phyloP scores from a whole-genome alignment of 768 basidiomycete genomes.

The Ephemerocybe angulata region DNA sequence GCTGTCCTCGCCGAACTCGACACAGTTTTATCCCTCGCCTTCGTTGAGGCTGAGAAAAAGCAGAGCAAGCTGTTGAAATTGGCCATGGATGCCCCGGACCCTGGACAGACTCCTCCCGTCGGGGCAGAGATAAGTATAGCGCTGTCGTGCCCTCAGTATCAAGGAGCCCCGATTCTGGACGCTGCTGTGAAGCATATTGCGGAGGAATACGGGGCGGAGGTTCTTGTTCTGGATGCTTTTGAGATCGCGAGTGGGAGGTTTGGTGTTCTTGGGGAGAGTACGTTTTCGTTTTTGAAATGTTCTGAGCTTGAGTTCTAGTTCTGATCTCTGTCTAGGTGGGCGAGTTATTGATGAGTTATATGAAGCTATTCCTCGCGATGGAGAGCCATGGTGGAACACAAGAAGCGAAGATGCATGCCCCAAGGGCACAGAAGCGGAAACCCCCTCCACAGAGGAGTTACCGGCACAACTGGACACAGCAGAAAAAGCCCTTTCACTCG shows the following conservation, averaged over 20 bases:
- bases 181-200: slow-evolving; percentile 8
- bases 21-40: not conserved
- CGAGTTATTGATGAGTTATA: not conserved
- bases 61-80: not conserved
- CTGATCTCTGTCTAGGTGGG: not conserved
- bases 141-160: slow-evolving; percentile 3
- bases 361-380: not conserved
- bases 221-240: slow-evolving; percentile 15
- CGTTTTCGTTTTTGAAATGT: not conserved
- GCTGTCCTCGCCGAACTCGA: not conserved
- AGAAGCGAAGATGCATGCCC: no score
- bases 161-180: slow-evolving; percentile 11
- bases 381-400: no score
- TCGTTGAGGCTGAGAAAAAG: not conserved
- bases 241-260: slow-evolving; percentile 13
- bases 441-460: no score
- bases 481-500: no score
- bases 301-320: not conserved
- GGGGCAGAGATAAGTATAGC: not conserved
- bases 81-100: no score
- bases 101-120: not conserved
- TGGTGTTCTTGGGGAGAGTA: slow-evolving; percentile 14
- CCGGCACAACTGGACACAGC: no score
- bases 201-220: slow-evolving; percentile 5
- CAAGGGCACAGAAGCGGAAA: no score